Base-by-base conservation (phyloP, 23 red algal species). In the Gracilaria caudata region DNA sequence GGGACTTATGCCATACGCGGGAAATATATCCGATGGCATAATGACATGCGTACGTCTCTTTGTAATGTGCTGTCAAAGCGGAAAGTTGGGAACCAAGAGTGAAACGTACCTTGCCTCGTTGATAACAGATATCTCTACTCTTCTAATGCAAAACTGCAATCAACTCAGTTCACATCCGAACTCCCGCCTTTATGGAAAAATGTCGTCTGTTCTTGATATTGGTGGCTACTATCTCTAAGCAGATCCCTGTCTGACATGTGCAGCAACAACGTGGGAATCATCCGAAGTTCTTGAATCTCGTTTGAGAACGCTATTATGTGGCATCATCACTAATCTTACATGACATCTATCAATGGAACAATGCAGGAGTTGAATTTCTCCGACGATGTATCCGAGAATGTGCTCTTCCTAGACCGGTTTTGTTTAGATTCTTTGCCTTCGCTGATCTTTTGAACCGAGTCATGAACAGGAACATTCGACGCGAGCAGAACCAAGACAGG, bases 221-320 rank as follows among this genome's bases (percentile, higher is more conserved):
- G 40, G 68, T 34, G 91, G 91, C 23, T 94, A 88, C 46, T 94
- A 79, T 44, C 83, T 94, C 17, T 82, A 94, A 73, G 81, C 91
- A 64, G 91, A 94, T 63, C 83, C 84, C 1, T 94, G 91, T 60
- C 49, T 83, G 30, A 55, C 84, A 36, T 94, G 91, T 81, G 76
- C 89, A 45, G 83, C 73, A 70, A 66, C 77, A 29, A 80, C 71
- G 14, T 88, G 82, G 60, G 91, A 77, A 20, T 78, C 82, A 40
- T 81, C 78, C 37, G 78, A 73, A 40, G 54, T 56, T 35, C 64
- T 40, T 16, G 78, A 82, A 56, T 78, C 59, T 45, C 51, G 84
- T 29, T 25, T 94, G 40, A 82, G 88, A 43, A 94, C 71, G 79
- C 17, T 92, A 83, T 24, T 83, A 92, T 40, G 51, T 92, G 49